phyloP scores from a whole-genome alignment of 768 basidiomycete genomes.

The Pisolithus orientalis region DNA sequence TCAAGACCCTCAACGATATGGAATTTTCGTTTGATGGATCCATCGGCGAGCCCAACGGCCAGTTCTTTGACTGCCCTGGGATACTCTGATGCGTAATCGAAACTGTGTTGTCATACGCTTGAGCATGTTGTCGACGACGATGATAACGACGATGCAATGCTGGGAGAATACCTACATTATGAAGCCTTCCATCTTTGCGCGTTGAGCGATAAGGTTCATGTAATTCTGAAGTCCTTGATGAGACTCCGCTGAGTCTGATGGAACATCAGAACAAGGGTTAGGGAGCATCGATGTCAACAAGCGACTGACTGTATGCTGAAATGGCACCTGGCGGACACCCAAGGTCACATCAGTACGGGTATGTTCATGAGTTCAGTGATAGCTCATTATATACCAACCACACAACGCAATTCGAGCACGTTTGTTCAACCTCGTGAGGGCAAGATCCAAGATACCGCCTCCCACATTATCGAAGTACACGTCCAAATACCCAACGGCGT shows the following conservation, averaged over 20 bases:
- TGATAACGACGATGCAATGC: background rate
- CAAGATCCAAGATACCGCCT: constrained; percentile 76
- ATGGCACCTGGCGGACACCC: constrained; percentile 56
- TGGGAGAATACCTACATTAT: constrained; percentile 49
- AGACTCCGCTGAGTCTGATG: constrained; percentile 50
- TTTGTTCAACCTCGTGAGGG: constrained; percentile 67
- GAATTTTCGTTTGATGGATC: constrained; percentile 74
- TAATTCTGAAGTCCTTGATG: constrained; percentile 59
- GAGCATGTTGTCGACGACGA: background rate
- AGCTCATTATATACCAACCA: constrained; percentile 41
- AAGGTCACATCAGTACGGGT: background rate
- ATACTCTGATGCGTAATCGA: constrained; percentile 67
- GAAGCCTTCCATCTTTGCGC: constrained; percentile 82
- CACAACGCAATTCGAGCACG: constrained; percentile 76
- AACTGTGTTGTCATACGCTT: constrained; percentile 32
- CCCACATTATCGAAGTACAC: constrained; percentile 84
- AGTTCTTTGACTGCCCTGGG: constrained; percentile 54
- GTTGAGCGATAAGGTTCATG: constrained; percentile 61
- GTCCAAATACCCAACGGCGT: constrained; percentile 67
- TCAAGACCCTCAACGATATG: constrained; percentile 74
- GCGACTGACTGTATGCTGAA: constrained; percentile 66
- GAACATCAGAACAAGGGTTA: background rate
- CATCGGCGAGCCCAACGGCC: constrained; percentile 50
- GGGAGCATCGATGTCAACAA: background rate
- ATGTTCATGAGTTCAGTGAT: background rate